Evolutionary conservation across 1,139 yeast genomes (phyloP).

Genomic region (Blastobotrys capitulatus): DNA sequence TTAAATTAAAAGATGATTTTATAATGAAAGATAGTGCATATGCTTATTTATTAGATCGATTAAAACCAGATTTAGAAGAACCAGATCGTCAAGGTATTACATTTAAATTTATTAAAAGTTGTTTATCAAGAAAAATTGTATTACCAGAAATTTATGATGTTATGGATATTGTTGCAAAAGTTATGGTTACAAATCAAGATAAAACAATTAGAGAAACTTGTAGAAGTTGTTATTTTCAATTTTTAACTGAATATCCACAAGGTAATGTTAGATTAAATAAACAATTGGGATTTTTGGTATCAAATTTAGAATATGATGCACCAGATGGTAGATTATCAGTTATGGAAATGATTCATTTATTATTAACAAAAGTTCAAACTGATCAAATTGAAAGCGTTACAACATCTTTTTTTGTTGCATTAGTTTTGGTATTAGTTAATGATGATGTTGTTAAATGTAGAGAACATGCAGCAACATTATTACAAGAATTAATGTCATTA

Average conservation of each 20-base stretch:
- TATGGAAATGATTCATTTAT: constrained; percentile 73
- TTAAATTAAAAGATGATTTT: constrained; percentile 64
- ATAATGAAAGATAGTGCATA: constrained; percentile 66
- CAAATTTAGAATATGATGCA: constrained; percentile 79
- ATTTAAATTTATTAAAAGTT: constrained; percentile 72
- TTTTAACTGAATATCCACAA: constrained; percentile 92
- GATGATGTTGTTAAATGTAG: constrained; percentile 82
- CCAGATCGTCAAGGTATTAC: constrained; percentile 88
- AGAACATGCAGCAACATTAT: constrained; percentile 70
- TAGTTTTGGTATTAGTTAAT: constrained; percentile 69
- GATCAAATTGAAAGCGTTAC: constrained; percentile 56
- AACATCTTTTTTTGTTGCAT: constrained; percentile 75
- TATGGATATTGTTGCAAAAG: constrained; percentile 73
- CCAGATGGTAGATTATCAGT: constrained; percentile 86
- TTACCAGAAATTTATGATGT: constrained; percentile 88
- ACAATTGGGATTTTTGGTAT: constrained; percentile 77
- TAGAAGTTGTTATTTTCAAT: constrained; percentile 76
- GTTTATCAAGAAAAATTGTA: constrained; percentile 65
- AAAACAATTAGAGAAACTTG: constrained; percentile 81
- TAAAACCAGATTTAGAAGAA: constrained; percentile 86
- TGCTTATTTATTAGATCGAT: constrained; percentile 66
- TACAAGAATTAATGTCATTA: constrained; percentile 45
- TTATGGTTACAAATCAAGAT: constrained; percentile 88
- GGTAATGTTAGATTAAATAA: constrained; percentile 80
- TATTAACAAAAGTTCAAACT: constrained; percentile 60